Evolutionary conservation across 1,284 basidiomycete genomes (phyloP).

Genomic region (Schizophyllum amplum): DNA sequence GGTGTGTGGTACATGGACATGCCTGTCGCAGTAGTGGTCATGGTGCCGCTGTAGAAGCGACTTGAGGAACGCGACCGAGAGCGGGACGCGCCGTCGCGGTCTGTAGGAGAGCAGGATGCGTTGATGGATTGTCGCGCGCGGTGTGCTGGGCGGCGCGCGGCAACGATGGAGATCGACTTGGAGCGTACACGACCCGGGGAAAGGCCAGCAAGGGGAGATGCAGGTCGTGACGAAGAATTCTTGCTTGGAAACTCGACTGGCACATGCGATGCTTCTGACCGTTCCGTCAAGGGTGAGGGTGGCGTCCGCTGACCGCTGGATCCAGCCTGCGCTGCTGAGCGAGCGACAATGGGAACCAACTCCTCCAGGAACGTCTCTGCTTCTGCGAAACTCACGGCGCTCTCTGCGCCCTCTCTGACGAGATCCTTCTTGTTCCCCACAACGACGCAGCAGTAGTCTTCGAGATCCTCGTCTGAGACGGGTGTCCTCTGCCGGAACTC

Average conservation of each 20-base stretch:
- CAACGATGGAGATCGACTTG: slow-evolving; percentile 23
- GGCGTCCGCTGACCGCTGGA: neutral
- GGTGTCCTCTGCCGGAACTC: slow-evolving; percentile 64
- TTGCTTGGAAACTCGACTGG: neutral
- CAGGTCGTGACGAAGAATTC: neutral
- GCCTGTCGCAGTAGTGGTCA: slow-evolving; percentile 45
- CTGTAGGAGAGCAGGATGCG: slow-evolving; percentile 16
- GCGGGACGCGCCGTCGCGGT: slow-evolving; percentile 24
- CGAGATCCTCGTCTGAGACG: slow-evolving; percentile 50
- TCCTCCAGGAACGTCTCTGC: slow-evolving; percentile 40
- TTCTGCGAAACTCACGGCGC: slow-evolving; percentile 26
- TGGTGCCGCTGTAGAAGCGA: slow-evolving; percentile 38
- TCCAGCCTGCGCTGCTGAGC: neutral
- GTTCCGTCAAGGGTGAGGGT: neutral
- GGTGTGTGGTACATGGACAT: slow-evolving; percentile 66
- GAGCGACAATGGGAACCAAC: slow-evolving; percentile 36
- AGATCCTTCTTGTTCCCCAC: slow-evolving; percentile 79
- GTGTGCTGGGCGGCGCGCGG: slow-evolving; percentile 13
- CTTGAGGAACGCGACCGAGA: slow-evolving; percentile 34
- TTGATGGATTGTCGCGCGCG: slow-evolving; percentile 14
- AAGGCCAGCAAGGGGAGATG: slow-evolving; percentile 14
- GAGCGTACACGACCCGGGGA: slow-evolving; percentile 18
- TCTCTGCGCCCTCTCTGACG: slow-evolving; percentile 23
- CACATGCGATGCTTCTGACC: neutral
- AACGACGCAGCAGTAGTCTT: slow-evolving; percentile 62